Conservation (phyloP, 495 filamentous ascomycete genomes). For the Eremomyces bilateralis region DNA sequence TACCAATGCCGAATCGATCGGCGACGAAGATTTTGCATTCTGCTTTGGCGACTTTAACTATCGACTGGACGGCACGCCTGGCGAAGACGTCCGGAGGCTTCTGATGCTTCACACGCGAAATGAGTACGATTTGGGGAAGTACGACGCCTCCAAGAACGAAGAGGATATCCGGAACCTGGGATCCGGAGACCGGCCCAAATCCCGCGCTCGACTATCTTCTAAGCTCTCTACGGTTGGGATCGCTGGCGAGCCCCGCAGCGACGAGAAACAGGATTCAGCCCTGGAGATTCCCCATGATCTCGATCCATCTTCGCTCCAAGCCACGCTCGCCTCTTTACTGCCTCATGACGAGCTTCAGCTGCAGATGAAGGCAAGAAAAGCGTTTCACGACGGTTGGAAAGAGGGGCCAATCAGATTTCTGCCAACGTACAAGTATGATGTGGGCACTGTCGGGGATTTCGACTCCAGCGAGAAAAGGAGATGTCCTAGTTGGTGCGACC, state of each 20-base stretch:
- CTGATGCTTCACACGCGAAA: conserved; percentile 53
- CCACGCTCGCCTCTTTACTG: conserved; percentile 65
- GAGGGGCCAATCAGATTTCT: conserved; percentile 79
- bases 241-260: too few relatives aligned
- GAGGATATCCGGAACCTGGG: neutral
- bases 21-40: conserved; percentile 78
- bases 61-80: conserved; percentile 67
- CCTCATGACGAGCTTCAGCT: conserved; percentile 73
- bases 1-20: conserved; percentile 42
- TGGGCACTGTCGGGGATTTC: conserved; percentile 80
- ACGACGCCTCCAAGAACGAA: neutral
- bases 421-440: conserved; percentile 94
- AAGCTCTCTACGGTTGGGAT: too few relatives aligned
- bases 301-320: conserved; percentile 51
- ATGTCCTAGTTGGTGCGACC: conserved; percentile 92
- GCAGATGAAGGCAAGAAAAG: conserved; percentile 49
- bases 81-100: conserved; percentile 70
- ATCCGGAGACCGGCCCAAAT: neutral
- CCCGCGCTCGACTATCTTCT: too few relatives aligned
- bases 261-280: conserved; percentile 2
- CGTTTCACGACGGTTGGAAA: conserved; percentile 76
- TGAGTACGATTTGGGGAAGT: conserved; percentile 3
- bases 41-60: conserved; percentile 98
- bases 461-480: conserved; percentile 88
- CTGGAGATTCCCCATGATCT: conserved; percentile 13